Conservation (phyloP, 2,329 filamentous ascomycete species). For the Pestalotiopsis sp. region DNA sequence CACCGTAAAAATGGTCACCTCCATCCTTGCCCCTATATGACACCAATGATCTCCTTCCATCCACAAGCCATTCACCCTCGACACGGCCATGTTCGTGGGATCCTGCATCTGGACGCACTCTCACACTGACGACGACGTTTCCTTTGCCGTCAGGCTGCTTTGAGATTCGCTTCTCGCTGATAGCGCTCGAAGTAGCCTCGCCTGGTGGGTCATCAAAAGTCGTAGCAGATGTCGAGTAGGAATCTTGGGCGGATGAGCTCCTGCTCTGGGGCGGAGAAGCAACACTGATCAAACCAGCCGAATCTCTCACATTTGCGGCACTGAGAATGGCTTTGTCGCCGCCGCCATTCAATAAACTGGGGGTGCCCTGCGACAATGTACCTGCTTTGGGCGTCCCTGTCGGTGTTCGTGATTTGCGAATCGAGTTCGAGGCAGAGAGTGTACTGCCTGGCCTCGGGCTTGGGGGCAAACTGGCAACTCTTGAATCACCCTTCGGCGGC, state of each 20-base stretch:
- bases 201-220: constrained; percentile 79
- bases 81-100: constrained; percentile 59
- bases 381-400: constrained; percentile 54
- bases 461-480: constrained; percentile 62
- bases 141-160: constrained; percentile 74
- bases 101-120: constrained; percentile 81
- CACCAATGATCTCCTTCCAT: constrained; percentile 80
- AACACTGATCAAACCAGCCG: constrained; percentile 75
- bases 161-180: constrained; percentile 50
- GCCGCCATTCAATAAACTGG: constrained; percentile 78
- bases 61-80: constrained; percentile 90
- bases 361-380: constrained; percentile 55
- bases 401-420: constrained; percentile 53
- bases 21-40: constrained; percentile 86
- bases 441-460: constrained; percentile 56
- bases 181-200: constrained; percentile 48
- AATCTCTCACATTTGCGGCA: constrained; percentile 63
- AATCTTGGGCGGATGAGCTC: constrained; percentile 89
- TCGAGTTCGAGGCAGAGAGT: constrained; percentile 36
- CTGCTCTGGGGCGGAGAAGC: constrained; percentile 86
- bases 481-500: constrained; percentile 71
- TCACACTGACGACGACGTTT: constrained; percentile 93
- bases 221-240: constrained; percentile 87
- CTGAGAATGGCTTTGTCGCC: constrained; percentile 75
- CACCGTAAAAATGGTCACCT: constrained; percentile 91